Evolutionary conservation across 2,329 filamentous ascomycete species (phyloP), one percentile per base, ranked within the genome.

Genomic region (Beauveria scarabaeidicola): DNA sequence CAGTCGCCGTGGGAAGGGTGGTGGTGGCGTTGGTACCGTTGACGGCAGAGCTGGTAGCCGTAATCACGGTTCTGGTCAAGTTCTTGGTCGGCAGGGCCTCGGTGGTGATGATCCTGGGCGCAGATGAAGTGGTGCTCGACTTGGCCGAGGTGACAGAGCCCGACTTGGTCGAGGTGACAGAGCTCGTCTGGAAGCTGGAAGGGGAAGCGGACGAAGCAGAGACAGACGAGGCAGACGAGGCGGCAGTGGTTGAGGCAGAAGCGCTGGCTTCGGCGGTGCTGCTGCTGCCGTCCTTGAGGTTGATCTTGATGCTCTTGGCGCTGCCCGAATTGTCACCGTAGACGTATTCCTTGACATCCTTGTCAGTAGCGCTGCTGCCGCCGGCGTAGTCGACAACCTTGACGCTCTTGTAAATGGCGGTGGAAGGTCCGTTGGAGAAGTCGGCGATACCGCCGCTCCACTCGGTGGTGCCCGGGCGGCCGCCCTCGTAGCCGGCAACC

Each of bases 401-500:
- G 65, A 84, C 69, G 68, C 73, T 77, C 76, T 82, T 77, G 80
- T 84, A 84, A 76, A 79, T 80, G 67, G 75, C 82, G 56, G 72
- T 68, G 74, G 81, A 82, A 61, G 82, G 81, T 61, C 70, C 79
- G 65, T 80, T 64, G 64, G 65, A 65, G 68, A 82, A 83, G 69
- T 83, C 72, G 65, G 81, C 66, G 69, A 86, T 85, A 61, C 88
- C 88, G 64, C 86, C 87, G 59, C 83, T 83, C 85, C 85, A 88
- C 62, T 81, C 66, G 63, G 91, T 88, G 41, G 90, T 94, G 62
- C 91, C 90, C 61, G 81, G 72, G 38, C 82, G 69, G 66, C 90
- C 88, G 63, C 75, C 72, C 62, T 75, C 72, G 66, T 80, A 75
- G 60, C 83, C 83, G 58, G 77, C 83, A 52, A 84, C 81, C 86